A percentile compares a stretch with the other conserved stretches of the same genome.
Conservation (phyloP, 2,329 filamentous ascomycete species). For the Aspergillus proliferans region DNA sequence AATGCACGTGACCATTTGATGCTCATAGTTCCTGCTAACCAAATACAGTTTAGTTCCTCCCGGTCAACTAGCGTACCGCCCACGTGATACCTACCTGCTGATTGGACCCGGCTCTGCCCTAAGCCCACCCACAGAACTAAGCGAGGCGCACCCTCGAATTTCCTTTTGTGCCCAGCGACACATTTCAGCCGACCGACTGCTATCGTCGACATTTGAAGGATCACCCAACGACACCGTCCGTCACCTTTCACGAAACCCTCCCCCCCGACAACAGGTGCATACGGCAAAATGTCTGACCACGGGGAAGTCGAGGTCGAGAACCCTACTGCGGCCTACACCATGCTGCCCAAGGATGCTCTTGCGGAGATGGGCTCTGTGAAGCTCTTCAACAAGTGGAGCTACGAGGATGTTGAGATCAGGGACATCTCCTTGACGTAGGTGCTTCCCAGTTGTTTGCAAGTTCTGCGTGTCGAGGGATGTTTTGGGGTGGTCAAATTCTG, state of each 20-base stretch:
- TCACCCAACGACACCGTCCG: slow-evolving; percentile 35
- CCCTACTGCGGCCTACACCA: slow-evolving; percentile 61
- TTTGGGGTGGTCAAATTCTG: neutral
- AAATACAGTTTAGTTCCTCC: slow-evolving; percentile 1
- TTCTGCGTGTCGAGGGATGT: slow-evolving; percentile 17
- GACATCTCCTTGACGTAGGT: slow-evolving; percentile 99
- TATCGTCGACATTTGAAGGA: slow-evolving; percentile 29
- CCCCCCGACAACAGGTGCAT: slow-evolving; percentile 32
- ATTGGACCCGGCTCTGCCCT: slow-evolving; percentile 30
- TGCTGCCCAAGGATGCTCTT: slow-evolving; percentile 89
- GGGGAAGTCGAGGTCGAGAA: slow-evolving; percentile 90
- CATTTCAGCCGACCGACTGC: slow-evolving; percentile 32
- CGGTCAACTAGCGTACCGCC: neutral
- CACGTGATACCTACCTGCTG: slow-evolving; percentile 16
- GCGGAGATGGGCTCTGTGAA: slow-evolving; percentile 87
- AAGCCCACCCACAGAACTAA: slow-evolving; percentile 37
- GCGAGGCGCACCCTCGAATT: slow-evolving; percentile 38
- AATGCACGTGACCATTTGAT: too few species aligned
- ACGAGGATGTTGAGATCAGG: slow-evolving; percentile 98
- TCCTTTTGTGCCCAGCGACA: slow-evolving; percentile 25
- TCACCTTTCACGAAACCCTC: slow-evolving; percentile 34
- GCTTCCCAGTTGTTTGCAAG: slow-evolving; percentile 14
- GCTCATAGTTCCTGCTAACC: slow-evolving; percentile 1
- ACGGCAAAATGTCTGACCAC: slow-evolving; percentile 77
- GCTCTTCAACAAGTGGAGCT: slow-evolving; percentile 98